phyloP scores from a whole-genome alignment of 2,329 filamentous ascomycete species.

The Phialocephala subalpina region DNA sequence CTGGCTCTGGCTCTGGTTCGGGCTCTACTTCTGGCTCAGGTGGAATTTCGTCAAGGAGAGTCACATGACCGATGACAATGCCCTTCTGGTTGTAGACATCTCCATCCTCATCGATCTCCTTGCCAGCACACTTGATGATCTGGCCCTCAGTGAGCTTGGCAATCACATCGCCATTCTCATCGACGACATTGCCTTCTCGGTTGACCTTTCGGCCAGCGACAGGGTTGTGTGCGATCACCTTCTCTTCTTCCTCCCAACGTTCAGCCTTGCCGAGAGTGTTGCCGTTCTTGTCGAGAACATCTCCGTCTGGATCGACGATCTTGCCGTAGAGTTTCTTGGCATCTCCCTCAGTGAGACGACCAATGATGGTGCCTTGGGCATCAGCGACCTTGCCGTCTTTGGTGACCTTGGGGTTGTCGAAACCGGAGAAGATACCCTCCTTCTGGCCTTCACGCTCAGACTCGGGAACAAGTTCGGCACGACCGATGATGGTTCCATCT shows the following conservation, averaged over 20 bases:
- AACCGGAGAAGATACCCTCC: conserved; percentile 75
- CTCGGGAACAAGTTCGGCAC: conserved; percentile 72
- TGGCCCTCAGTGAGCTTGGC: conserved; percentile 76
- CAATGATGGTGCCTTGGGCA: conserved; percentile 73
- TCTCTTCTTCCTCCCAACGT: conserved; percentile 65
- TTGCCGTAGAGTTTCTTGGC: conserved; percentile 76
- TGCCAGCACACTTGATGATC: conserved; percentile 68
- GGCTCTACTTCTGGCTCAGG: conserved; percentile 46
- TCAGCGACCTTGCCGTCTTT: conserved; percentile 76
- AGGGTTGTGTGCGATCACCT: conserved; percentile 58
- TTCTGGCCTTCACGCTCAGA: conserved; percentile 68
- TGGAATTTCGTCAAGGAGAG: conserved; percentile 68
- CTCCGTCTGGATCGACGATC: conserved; percentile 81
- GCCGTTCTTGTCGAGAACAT: conserved; percentile 80
- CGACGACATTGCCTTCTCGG: conserved; percentile 64
- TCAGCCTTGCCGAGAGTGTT: conserved; percentile 66
- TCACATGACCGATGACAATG: conserved; percentile 71
- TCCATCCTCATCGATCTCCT: conserved; percentile 74
- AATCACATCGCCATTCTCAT: conserved; percentile 66
- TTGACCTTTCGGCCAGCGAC: conserved; percentile 64
- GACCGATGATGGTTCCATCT: conserved; percentile 74
- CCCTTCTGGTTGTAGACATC: conserved; percentile 77
- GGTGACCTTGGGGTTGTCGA: conserved; percentile 68
- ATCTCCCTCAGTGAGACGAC: conserved; percentile 75
- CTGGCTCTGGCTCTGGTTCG: conserved; percentile 41